A percentile compares a stretch with the other conserved stretches of the same genome.
These are phyloP conservation scores for Aureobasidium lini DNA, from an alignment of 2,329 filamentous ascomycete species.

Conservation along the genomic window DNA sequence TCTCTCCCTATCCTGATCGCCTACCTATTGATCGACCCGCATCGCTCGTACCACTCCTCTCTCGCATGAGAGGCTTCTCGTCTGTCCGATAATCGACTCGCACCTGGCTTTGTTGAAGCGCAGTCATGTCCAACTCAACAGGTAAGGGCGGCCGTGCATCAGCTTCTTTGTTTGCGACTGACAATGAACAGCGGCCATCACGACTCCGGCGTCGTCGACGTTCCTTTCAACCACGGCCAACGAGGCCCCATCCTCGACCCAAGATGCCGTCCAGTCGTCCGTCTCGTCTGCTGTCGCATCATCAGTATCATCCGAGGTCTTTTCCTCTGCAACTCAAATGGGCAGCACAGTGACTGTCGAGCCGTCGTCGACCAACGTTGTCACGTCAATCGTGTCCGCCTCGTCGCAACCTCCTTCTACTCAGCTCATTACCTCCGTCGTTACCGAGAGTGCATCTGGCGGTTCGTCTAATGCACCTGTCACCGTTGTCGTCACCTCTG, in stretches of 20 bases:
- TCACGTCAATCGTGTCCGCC: conserved; percentile 19
- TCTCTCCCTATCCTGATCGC: not conserved
- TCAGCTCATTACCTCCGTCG: conserved; percentile 20
- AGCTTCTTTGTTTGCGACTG: not conserved
- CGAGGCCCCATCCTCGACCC: conserved; percentile 2
- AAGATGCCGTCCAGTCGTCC: conserved; percentile 13
- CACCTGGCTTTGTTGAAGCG: conserved; percentile 6
- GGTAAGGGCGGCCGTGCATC: conserved; percentile 8
- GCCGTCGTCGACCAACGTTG: conserved; percentile 15
- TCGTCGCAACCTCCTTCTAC: conserved; percentile 19
- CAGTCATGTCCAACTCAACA: conserved; percentile 19
- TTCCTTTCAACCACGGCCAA: not conserved
- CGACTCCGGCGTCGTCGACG: conserved; percentile 3
- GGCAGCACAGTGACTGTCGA: conserved; percentile 16
- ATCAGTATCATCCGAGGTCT: conserved; percentile 18
- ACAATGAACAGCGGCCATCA: conserved; percentile 3
- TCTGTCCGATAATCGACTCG: not conserved
- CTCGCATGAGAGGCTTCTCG: not conserved
- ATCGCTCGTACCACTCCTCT: not conserved
- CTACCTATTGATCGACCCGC: not conserved
- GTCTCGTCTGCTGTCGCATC: conserved; percentile 17
- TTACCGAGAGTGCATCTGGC: conserved; percentile 17
- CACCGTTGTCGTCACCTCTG: conserved; percentile 21
- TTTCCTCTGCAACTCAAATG: conserved; percentile 1
- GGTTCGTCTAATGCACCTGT: conserved; percentile 15